Conservation (phyloP, 1,284 basidiomycete genomes). For the Flammula alnicola region DNA sequence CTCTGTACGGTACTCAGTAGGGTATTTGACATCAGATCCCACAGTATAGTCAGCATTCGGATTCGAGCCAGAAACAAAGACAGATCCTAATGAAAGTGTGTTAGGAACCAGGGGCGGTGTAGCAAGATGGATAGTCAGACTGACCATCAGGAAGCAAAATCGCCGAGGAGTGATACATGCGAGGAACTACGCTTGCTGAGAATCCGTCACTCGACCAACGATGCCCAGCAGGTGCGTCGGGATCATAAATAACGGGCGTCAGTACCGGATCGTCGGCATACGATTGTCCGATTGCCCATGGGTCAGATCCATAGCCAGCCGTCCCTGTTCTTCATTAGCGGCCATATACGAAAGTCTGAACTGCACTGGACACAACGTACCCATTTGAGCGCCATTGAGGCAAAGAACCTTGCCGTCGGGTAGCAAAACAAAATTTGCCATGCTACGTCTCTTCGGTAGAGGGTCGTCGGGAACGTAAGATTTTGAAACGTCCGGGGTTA, state of each 20-base stretch:
- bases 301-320: conserved; percentile 41
- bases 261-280: conserved; percentile 40
- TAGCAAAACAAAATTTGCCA: conserved; percentile 78
- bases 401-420: conserved; percentile 74
- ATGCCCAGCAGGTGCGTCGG: conserved; percentile 53
- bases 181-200: conserved; percentile 58
- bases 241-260: conserved; percentile 64
- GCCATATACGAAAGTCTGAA: not conserved
- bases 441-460: conserved; percentile 72
- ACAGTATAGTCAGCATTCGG: conserved; percentile 79
- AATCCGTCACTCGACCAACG: conserved; percentile 71
- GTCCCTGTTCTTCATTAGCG: conserved; percentile 36
- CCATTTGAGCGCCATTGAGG: conserved; percentile 65
- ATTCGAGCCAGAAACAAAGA: conserved; percentile 82
- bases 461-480: conserved; percentile 69
- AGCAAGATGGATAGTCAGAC: not conserved
- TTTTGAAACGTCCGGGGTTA: conserved; percentile 58
- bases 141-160: conserved; percentile 77
- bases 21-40: conserved; percentile 54
- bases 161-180: conserved; percentile 83
- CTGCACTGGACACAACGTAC: conserved; percentile 25
- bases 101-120: not conserved
- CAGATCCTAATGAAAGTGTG: conserved; percentile 45
- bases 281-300: conserved; percentile 41
- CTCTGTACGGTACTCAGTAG: conserved; percentile 83